Evolutionary conservation across 2,329 filamentous ascomycete genomes (phyloP).

Genomic region (Alternaria brassicicola): DNA sequence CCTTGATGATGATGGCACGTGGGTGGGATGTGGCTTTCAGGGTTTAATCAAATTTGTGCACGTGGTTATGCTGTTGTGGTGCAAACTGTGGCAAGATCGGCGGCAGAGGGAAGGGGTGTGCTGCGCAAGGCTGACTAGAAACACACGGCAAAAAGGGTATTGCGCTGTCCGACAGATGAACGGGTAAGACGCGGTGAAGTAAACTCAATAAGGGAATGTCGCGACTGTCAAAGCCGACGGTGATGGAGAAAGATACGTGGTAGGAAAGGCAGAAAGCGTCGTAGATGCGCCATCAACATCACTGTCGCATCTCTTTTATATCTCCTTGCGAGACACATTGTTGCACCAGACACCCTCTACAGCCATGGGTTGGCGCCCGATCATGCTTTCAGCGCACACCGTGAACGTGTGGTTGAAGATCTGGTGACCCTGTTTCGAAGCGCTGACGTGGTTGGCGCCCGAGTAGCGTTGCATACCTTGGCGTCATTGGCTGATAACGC

Average conservation of each 20-base stretch:
- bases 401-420: conserved; percentile 11
- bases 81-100: conserved; percentile 6
- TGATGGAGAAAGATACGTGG: conserved; percentile 4
- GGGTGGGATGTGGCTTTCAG: conserved; percentile 7
- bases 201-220: conserved; percentile 1
- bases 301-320: conserved; percentile 13
- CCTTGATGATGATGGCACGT: not conserved
- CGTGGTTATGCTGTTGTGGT: conserved; percentile 6
- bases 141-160: conserved; percentile 3
- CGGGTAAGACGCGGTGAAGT: not conserved
- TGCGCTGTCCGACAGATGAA: not conserved
- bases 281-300: not conserved
- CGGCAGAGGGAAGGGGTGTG: not conserved
- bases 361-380: conserved; percentile 20
- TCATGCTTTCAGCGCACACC: not conserved
- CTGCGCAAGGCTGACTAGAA: not conserved
- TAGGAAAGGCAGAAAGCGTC: not conserved
- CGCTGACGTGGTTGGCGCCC: conserved; percentile 38
- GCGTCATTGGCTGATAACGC: conserved; percentile 34
- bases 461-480: conserved; percentile 8
- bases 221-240: conserved; percentile 22
- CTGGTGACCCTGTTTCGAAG: conserved; percentile 30
- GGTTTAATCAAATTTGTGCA: conserved; percentile 2
- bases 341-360: not conserved
- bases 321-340: not conserved